Percentiles rank a stretch among this genome's conserved stretches.
Conservation (phyloP, 2,329 filamentous ascomycete species). For the Zasmidium angulare region DNA sequence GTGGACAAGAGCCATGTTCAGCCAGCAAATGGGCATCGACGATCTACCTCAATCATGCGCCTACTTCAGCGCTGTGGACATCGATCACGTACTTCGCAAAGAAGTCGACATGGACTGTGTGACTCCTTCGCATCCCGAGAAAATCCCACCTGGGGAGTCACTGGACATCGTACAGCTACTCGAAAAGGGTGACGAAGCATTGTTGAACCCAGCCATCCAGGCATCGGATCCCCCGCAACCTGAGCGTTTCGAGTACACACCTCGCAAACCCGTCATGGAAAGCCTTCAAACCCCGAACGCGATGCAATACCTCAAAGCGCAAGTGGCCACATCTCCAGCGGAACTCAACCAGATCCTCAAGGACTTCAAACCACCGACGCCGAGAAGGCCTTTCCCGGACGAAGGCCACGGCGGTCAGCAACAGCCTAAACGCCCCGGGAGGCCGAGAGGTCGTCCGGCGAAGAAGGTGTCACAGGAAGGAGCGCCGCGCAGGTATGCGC, state of each 20-base stretch:
- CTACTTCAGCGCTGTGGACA: conserved; percentile 93
- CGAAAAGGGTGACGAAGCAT: conserved; percentile 66
- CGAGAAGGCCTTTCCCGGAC: conserved; percentile 7
- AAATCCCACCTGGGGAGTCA: conserved; percentile 82
- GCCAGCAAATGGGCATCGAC: conserved; percentile 92
- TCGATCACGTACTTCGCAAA: conserved; percentile 93
- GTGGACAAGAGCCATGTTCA: conserved; percentile 97
- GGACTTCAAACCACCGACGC: conserved; percentile 14
- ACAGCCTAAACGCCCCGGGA: too few species aligned
- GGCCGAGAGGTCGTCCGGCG: neutral
- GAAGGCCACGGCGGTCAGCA: conserved; percentile 4
- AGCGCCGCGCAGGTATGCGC: neutral
- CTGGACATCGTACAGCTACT: conserved; percentile 80
- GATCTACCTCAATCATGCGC: conserved; percentile 93
- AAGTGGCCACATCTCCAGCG: conserved; percentile 72
- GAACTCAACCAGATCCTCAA: conserved; percentile 57
- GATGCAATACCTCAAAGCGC: conserved; percentile 69
- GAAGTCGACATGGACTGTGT: conserved; percentile 98
- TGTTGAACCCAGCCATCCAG: conserved; percentile 64
- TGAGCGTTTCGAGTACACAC: conserved; percentile 65
- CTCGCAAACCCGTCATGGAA: conserved; percentile 78
- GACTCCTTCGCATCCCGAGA: conserved; percentile 77
- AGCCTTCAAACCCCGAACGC: conserved; percentile 45
- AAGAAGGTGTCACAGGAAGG: neutral
- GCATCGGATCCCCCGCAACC: conserved; percentile 60